Evolutionary conservation across 345 rosid species (phyloP), one percentile per base, ranked within the genome.

Genomic region (Rhodamnia rubescens): DNA sequence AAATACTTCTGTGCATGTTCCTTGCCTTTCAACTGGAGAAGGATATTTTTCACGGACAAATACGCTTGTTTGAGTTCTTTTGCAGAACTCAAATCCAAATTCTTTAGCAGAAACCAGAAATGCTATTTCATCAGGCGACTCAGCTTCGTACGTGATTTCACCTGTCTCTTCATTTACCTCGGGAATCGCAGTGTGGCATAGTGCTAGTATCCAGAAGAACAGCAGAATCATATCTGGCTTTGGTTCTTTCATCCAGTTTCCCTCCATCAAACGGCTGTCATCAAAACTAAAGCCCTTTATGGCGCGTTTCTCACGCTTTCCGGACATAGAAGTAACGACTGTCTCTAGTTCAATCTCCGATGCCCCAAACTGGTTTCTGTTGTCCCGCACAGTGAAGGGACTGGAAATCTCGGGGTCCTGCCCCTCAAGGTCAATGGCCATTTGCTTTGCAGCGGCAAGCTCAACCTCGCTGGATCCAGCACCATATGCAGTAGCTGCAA

Each of bases 61-160:
- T 69, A 96, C 95, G 16, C 99, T 94, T 47, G 99, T 92, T 84
- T 96, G 99, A 75, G 98, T 96, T 90, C 99, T 94, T 88, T 90
- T 94, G 83, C 36, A 92, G 88, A 96, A 96, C 89, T 95, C 99
- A 92, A 96, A 98, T 84, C 99, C 99, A 91, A 98, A 96, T 90
- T 96, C 98, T 92, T 95, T 94, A 12, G 99, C 99, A 74, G 99
- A 97, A 91, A 94, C 95, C 85, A 98, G 97, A 90, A 98, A 98
- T 57, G 99, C 95, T 81, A 92, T 98, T 89, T 98, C 99, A 87
- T 98, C 99, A 57, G 99, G 99, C 50, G 99, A 98, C 91, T 98
- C 99, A 51, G 99, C 99, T 92, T 98, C 99, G 40, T 96, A 98
- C 5, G 93, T 91, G 85, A 89, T 88, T 88, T 44, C 89, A 27